phyloP scores from a whole-genome alignment of 331 rosid genomes.

The Dryas integrifolia region DNA sequence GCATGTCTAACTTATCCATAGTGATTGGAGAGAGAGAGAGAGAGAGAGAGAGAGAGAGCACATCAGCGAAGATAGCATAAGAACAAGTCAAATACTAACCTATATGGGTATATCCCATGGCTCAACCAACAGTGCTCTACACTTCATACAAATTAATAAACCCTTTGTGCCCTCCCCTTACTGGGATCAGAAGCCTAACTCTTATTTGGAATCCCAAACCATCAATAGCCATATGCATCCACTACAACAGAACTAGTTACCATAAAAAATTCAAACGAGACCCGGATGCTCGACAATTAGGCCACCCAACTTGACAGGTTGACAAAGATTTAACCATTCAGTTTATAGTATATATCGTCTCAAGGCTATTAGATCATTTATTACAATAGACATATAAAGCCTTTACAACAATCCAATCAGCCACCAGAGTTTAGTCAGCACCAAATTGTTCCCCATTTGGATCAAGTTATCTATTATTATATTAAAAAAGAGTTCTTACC shows the following conservation, averaged over 20 bases:
- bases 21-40: no score
- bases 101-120: no score
- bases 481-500: not conserved
- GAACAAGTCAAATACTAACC: not conserved
- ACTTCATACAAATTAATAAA: not conserved
- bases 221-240: not conserved
- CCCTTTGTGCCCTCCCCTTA: not conserved
- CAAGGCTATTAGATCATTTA: not conserved
- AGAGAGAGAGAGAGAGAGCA: not conserved
- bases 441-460: not conserved
- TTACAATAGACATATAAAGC: not conserved
- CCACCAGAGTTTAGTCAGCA: not conserved
- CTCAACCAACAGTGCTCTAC: not conserved
- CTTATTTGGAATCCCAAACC: not conserved
- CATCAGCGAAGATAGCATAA: not conserved
- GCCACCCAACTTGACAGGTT: not conserved
- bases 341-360: not conserved
- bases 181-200: not conserved
- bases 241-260: not conserved
- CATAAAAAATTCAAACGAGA: not conserved
- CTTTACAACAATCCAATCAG: no score
- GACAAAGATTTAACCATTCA: not conserved
- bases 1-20: not conserved
- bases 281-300: not conserved
- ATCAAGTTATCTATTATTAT: not conserved